Evolutionary conservation across 306 rosid genomes (phyloP).

Genomic region (Rosa chinensis): DNA sequence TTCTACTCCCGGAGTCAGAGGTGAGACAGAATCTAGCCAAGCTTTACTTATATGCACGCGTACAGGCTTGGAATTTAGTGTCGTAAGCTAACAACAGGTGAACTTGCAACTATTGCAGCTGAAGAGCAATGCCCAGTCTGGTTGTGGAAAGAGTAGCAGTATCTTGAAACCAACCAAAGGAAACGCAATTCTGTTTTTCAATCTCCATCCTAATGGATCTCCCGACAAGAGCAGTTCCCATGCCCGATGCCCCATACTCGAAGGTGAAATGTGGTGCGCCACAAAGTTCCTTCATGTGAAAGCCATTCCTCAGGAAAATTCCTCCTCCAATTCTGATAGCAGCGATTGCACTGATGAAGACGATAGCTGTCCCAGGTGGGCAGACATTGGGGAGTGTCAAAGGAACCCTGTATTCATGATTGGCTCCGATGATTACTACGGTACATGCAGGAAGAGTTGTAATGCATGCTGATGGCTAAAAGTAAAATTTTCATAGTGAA

Average conservation of each 20-base stretch:
- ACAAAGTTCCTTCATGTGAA: slow-evolving; percentile 53
- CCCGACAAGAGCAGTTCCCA: slow-evolving; percentile 65
- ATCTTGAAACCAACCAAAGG: slow-evolving; percentile 68
- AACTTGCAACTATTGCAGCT: slow-evolving; percentile 39
- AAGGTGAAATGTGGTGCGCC: slow-evolving; percentile 77
- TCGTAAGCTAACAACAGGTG: slow-evolving; percentile 10
- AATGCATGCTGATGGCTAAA: slow-evolving; percentile 50
- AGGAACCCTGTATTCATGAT: slow-evolving; percentile 79
- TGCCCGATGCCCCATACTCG: slow-evolving; percentile 66
- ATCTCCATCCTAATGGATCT: slow-evolving; percentile 48
- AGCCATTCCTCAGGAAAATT: slow-evolving; percentile 31
- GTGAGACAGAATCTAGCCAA: slow-evolving; percentile 35
- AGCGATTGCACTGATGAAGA: slow-evolving; percentile 67
- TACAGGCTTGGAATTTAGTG: slow-evolving; percentile 2
- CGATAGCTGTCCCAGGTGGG: slow-evolving; percentile 64
- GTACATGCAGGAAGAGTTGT: slow-evolving; percentile 90
- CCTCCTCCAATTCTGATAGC: slow-evolving; percentile 30
- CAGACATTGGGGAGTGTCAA: slow-evolving; percentile 74
- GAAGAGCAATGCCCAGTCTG: slow-evolving; percentile 40
- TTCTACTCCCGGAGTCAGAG: slow-evolving; percentile 61
- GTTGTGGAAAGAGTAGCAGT: slow-evolving; percentile 38
- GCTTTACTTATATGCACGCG: background rate
- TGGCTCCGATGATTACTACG: slow-evolving; percentile 88
- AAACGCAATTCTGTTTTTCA: slow-evolving; percentile 74
- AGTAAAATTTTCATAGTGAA: background rate